Base-by-base conservation (phyloP, 1,284 basidiomycete species). In the Xerocomus minutiporus region DNA sequence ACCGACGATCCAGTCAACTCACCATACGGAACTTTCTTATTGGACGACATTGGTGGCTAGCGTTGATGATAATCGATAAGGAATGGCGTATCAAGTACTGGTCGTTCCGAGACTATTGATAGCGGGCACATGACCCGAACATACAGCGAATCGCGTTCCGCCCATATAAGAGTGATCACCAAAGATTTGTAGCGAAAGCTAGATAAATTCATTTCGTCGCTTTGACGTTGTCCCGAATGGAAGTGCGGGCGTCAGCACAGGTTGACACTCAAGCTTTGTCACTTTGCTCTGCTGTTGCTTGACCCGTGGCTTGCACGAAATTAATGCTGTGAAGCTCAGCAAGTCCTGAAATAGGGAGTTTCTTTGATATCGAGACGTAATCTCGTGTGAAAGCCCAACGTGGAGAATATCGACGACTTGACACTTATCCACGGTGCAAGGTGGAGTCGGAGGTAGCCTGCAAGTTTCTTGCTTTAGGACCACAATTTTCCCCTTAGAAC, bases 21-120 rank as follows among this genome's bases (percentile, higher is more conserved):
- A 70, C 69, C 63, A 32, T 67, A 70, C 3, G 67, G 61, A 34
- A 67, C 23, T 28, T 58, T 71, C 57, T 54, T 67, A 1, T 50
- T 29, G 50, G 47, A 52, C 9, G 64, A 51, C 65, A 70, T 66
- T 12, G 42, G 20, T 41, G 31, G 32, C 20, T 42, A 3, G 44
- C 35, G 39, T 28, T 39, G 46, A 43, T 26, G 50, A 39, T 48
- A n/a, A 23, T 32, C 11, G 23, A 6, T 25, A 17, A 36, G n/a
- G 1, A 23, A 25, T 40, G 5, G n/a, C 17, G 36, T 39, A 20
- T 39, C n/a, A 26, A 26, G 25, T 26, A 23, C 39, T 13, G 39
- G 39, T 23, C 11, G 23, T 40, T 8, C 8, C 29, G 11, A 11
- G 13, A 15, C 32, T 13, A 34, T 20, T 38, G 36, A 38, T 38